phyloP scores from a whole-genome alignment of 768 basidiomycete species.

The Russula sp. region DNA sequence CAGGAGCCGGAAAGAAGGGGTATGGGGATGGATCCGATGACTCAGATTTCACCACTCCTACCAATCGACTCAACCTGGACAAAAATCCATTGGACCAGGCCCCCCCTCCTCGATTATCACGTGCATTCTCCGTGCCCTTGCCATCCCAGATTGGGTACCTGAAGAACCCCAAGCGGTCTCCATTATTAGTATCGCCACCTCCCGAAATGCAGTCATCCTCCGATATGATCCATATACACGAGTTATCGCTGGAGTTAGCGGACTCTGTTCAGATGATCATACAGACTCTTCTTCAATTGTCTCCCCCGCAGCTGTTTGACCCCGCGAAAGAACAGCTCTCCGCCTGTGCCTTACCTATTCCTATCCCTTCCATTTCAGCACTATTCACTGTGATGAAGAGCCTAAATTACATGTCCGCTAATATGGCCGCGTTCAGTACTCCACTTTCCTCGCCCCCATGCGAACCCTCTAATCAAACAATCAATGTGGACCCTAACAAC shows the following conservation, averaged over 20 bases:
- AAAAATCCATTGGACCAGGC: slow-evolving; percentile 37
- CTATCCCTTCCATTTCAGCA: slow-evolving; percentile 83
- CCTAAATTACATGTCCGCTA: slow-evolving; percentile 90
- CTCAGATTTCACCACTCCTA: slow-evolving; percentile 37
- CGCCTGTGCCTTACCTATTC: slow-evolving; percentile 82
- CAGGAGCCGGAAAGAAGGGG: slow-evolving; percentile 27
- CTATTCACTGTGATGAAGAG: slow-evolving; percentile 91
- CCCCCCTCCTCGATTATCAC: slow-evolving; percentile 55
- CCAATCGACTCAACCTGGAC: slow-evolving; percentile 35
- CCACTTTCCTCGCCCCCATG: slow-evolving; percentile 25
- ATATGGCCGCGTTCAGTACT: slow-evolving; percentile 55
- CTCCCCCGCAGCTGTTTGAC: slow-evolving; percentile 86
- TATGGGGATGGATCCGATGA: slow-evolving; percentile 33
- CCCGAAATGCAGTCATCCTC: slow-evolving; percentile 32
- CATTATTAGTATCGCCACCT: slow-evolving; percentile 29
- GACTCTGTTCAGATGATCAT: slow-evolving; percentile 89
- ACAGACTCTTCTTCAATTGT: slow-evolving; percentile 87
- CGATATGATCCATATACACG: slow-evolving; percentile 49
- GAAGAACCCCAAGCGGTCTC: slow-evolving; percentile 57
- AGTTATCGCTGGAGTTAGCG: slow-evolving; percentile 82
- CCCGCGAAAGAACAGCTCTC: slow-evolving; percentile 93
- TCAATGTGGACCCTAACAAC: slow-evolving; percentile 6
- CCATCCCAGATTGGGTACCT: slow-evolving; percentile 75
- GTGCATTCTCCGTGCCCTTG: slow-evolving; percentile 78
- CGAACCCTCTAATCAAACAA: slow-evolving; percentile 18